A percentile compares a stretch with the other conserved stretches of the same genome.
These are phyloP conservation scores for Pseudopyrenochaeta lycopersici DNA, from an alignment of 2,329 filamentous ascomycete species.

Conservation along the genomic window DNA sequence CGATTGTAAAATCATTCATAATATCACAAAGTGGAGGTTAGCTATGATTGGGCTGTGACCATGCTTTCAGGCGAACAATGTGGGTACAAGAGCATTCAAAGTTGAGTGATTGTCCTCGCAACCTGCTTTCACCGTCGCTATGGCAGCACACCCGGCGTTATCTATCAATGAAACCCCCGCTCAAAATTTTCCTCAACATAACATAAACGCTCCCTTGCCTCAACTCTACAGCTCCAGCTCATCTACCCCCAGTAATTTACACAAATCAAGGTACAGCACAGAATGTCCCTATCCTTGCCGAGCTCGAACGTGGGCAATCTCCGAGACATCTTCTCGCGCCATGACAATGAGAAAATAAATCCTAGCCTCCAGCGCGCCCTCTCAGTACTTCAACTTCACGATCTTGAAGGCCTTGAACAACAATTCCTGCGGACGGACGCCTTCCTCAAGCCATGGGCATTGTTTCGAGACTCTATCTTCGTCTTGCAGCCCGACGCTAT, in stretches of 20 bases:
- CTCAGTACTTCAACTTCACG: slow-evolving; percentile 28
- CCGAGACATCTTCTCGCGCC: slow-evolving; percentile 21
- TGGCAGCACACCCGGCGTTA: neutral
- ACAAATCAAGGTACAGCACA: neutral
- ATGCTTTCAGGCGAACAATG: too few relatives aligned
- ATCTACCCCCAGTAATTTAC: neutral
- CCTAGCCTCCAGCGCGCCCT: slow-evolving; percentile 33
- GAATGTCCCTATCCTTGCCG: slow-evolving; percentile 10
- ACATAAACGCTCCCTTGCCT: neutral
- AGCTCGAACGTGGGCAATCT: slow-evolving; percentile 15
- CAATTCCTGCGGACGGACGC: slow-evolving; percentile 37
- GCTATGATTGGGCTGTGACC: too few relatives aligned
- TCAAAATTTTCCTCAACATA: too few relatives aligned
- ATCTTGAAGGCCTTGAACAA: slow-evolving; percentile 34
- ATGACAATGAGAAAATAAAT: slow-evolving; percentile 22
- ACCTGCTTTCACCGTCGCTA: neutral
- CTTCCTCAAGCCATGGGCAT: slow-evolving; percentile 42
- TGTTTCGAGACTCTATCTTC: slow-evolving; percentile 40
- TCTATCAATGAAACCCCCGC: neutral
- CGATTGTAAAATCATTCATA: too few relatives aligned
- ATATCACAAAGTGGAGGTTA: too few relatives aligned
- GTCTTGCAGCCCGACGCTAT: slow-evolving; percentile 24
- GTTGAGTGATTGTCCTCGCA: neutral
- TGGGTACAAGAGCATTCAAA: neutral
- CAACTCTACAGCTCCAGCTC: neutral